Percentiles rank a stretch among this genome's conserved stretches.
Evolutionary conservation across 1,139 yeast genomes (phyloP).

Genomic region (Dujonia santamariae): DNA sequence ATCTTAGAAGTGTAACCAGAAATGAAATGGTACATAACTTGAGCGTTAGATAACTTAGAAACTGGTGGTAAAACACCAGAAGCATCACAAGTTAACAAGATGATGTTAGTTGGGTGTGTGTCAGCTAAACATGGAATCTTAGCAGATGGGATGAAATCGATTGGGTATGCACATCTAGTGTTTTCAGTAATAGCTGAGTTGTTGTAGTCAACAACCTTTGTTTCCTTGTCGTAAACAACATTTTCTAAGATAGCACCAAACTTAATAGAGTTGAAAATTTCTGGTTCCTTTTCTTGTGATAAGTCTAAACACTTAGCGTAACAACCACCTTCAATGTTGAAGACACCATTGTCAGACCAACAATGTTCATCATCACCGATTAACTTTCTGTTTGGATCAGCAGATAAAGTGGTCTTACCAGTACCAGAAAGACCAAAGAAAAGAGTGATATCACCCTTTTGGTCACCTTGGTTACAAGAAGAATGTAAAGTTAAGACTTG

Average conservation of each 20-base stretch:
- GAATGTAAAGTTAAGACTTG: conserved; percentile 92
- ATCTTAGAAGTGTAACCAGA: conserved; percentile 98
- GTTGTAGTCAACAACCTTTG: conserved; percentile 83
- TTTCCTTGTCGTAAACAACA: conserved; percentile 76
- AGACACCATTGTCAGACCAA: conserved; percentile 98
- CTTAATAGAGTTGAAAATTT: conserved; percentile 90
- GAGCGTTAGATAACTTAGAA: conserved; percentile 88
- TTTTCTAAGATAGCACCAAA: conserved; percentile 95
- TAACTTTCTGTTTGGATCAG: conserved; percentile 90
- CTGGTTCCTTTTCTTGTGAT: conserved; percentile 92
- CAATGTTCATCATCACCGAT: conserved; percentile 99
- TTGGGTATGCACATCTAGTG: conserved; percentile 98
- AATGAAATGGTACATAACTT: conserved; percentile 98
- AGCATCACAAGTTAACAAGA: conserved; percentile 95
- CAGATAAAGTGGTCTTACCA: conserved; percentile 96
- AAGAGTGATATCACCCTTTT: conserved; percentile 78
- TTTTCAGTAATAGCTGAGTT: conserved; percentile 87
- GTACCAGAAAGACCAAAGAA: conserved; percentile 98
- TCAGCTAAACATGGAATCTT: conserved; percentile 92
- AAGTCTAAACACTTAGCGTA: conserved; percentile 96
- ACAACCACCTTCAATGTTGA: conserved; percentile 99
- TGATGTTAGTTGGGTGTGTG: conserved; percentile 87
- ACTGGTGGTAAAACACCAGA: conserved; percentile 98
- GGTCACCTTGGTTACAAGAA: conserved; percentile 85
- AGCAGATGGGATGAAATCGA: conserved; percentile 94